Evolutionary conservation across 148 eudicot genomes (phyloP).

Genomic region (Chenopodium berlandieri): DNA sequence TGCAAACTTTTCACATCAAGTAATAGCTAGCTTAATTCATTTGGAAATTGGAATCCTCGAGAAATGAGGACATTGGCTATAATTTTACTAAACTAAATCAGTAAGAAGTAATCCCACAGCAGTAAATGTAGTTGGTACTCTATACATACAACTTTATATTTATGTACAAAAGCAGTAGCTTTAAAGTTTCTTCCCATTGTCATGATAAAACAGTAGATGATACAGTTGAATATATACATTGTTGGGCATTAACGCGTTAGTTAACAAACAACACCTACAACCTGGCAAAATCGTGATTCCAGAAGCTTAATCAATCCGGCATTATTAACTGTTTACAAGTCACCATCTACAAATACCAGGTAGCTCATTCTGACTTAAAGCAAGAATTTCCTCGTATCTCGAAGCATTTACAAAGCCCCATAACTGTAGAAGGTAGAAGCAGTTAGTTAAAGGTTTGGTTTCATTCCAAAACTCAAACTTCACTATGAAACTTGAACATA

Average conservation of each 20-base stretch:
- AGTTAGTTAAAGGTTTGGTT: neutral
- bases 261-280: slow-evolving; percentile 1
- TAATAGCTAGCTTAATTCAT: neutral
- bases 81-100: neutral
- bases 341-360: slow-evolving; percentile 82
- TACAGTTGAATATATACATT: slow-evolving; percentile 11
- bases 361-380: slow-evolving; percentile 58
- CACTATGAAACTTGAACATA: neutral
- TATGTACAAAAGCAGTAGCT: slow-evolving; percentile 20
- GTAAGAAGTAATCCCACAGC: neutral
- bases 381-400: slow-evolving; percentile 64
- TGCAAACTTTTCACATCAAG: too few relatives aligned
- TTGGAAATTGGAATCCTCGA: neutral
- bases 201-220: neutral
- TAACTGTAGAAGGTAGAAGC: slow-evolving; percentile 44
- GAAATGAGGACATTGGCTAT: neutral
- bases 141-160: neutral
- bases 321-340: slow-evolving; percentile 15
- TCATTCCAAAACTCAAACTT: neutral
- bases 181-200: slow-evolving; percentile 1
- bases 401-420: slow-evolving; percentile 97
- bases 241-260: slow-evolving; percentile 23
- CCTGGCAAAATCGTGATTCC: slow-evolving; percentile 5
- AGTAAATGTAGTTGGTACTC: neutral
- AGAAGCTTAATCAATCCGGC: slow-evolving; percentile 1